Conservation (phyloP, 106 monocot genomes). For the Hemerocallis citrina region DNA sequence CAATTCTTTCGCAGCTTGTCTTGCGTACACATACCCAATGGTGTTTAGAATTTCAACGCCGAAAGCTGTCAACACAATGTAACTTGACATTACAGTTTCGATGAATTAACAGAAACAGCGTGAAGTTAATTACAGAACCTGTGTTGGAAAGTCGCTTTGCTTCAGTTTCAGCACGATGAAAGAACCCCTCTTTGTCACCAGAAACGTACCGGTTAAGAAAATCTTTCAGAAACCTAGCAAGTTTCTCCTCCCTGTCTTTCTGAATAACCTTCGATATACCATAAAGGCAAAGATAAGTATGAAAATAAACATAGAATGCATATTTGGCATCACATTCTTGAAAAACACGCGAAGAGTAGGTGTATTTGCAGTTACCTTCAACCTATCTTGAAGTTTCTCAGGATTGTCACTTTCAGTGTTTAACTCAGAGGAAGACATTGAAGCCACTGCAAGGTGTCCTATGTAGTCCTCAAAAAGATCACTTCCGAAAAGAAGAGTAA, state of each 20-base stretch:
- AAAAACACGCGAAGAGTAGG: neutral
- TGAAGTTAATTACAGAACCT: too few species aligned
- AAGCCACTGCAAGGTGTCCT: constrained; percentile 64
- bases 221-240: constrained; percentile 52
- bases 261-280: constrained; percentile 51
- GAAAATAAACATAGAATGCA: neutral
- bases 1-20: constrained; percentile 84
- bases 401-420: constrained; percentile 32
- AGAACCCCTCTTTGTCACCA: constrained; percentile 67
- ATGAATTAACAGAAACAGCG: too few species aligned
- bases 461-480: constrained; percentile 84
- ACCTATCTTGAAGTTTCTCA: constrained; percentile 57
- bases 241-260: constrained; percentile 74
- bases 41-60: constrained; percentile 63
- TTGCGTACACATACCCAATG: constrained; percentile 74
- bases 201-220: constrained; percentile 57
- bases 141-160: constrained; percentile 53
- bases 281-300: constrained; percentile 3
- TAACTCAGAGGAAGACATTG: constrained; percentile 61
- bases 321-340: neutral
- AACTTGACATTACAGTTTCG: neutral
- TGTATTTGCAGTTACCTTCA: constrained; percentile 37
- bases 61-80: constrained; percentile 34
- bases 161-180: constrained; percentile 50
- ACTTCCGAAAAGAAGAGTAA: constrained; percentile 84